These are phyloP conservation scores for Saccharata proteae DNA, from an alignment of 2,329 filamentous ascomycete species.

Conservation along the genomic window DNA sequence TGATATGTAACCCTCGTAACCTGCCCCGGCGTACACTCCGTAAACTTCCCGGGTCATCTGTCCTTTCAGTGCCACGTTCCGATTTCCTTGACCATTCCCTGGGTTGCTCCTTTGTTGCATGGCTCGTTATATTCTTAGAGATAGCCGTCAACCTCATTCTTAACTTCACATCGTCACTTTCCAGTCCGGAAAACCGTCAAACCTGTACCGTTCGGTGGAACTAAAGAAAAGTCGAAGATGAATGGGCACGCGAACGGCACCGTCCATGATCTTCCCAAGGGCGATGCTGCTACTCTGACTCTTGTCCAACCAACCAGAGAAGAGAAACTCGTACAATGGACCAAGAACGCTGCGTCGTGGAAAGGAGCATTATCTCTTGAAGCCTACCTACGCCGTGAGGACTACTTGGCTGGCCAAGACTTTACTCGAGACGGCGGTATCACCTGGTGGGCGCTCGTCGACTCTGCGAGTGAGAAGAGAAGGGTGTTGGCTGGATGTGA, in stretches of 20 bases:
- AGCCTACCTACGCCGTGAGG: slow-evolving; percentile 47
- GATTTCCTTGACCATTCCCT: no score
- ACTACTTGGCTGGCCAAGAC: slow-evolving; percentile 37
- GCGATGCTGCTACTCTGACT: slow-evolving; percentile 38
- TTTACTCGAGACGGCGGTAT: slow-evolving; percentile 44
- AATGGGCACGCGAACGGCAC: slow-evolving; percentile 8
- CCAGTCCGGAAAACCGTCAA: no score
- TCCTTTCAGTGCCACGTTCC: no score
- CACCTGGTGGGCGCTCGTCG: slow-evolving; percentile 49
- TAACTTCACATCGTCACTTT: no score
- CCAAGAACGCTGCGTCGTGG: slow-evolving; percentile 46
- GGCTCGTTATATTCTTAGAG: no score
- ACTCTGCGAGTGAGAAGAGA: slow-evolving; percentile 26
- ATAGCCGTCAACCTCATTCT: no score
- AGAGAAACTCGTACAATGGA: slow-evolving; percentile 41
- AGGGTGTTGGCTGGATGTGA: slow-evolving; percentile 47
- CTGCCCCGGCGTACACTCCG: no score
- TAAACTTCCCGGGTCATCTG: no score
- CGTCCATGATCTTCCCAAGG: slow-evolving; percentile 29
- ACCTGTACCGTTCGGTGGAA: no score
- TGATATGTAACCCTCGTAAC: no score
- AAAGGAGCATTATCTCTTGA: slow-evolving; percentile 41
- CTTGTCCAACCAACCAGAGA: slow-evolving; percentile 43
- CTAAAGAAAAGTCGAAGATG: no score
- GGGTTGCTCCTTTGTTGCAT: no score